Evolutionary conservation across 2,329 filamentous ascomycete genomes (phyloP), one percentile per base, ranked within the genome.

Genomic region (Stachybotrys chartarum): DNA sequence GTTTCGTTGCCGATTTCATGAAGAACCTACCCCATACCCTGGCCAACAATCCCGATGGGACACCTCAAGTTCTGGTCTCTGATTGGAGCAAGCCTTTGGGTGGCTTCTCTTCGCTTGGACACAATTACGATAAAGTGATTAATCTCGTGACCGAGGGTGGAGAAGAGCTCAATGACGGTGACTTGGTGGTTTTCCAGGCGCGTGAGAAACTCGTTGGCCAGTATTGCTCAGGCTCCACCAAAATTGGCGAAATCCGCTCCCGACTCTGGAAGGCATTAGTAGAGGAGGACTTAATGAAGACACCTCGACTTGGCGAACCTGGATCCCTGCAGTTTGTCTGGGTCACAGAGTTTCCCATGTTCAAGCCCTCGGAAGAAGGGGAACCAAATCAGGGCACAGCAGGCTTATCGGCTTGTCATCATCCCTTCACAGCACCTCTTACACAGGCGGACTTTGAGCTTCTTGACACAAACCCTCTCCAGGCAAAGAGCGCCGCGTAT

Each of bases 381-480:
- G 76, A 80, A 12, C 88, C 89, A 0, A 91, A 91, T 2, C 92
- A 97, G 72, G 91, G 90, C 54, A 71, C 78, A 1, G 84, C 91
- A 0, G 91, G 92, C 5, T 85, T 97, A 64, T 84, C 87, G 10
- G 86, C 93, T 1, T 96, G 92, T 0, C 94, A 99, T 66, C 94
- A 99, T 68, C 94, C 94, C 0, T 99, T 99, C 72, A 99, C 94
- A 0, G 90, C 94, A 0, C 94, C 94, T 0, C 83, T 89, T 42
- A 83, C 83, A 0, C 70, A 79, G 0, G 74, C 76, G 5, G 92
- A 97, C 66, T 81, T 96, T 16, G 86, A 91, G 45, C 72, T 90
- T 1, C 82, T 97, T 1, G 77, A 85, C 44, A 85, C 79, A 0
- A 79, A 91, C 46, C 93, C 94, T 0, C 77, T 91, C 1, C 72